These are phyloP conservation scores for Rhizopus stolonifer DNA, from an alignment of 371 early-diverging fungal genomes.

Conservation along the genomic window DNA sequence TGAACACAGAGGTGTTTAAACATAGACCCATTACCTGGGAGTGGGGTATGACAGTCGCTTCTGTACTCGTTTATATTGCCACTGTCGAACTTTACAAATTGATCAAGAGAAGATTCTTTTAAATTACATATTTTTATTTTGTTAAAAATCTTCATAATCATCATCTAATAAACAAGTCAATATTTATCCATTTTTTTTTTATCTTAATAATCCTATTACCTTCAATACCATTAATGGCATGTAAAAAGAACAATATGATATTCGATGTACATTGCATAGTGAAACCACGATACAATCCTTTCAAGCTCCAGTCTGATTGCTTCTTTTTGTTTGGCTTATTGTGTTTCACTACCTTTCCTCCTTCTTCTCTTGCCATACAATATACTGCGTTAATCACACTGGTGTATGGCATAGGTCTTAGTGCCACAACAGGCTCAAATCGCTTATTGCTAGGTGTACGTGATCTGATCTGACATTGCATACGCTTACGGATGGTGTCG, in stretches of 20 bases:
- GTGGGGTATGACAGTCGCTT: conserved; percentile 70
- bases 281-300: conserved; percentile 80
- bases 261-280: conserved; percentile 68
- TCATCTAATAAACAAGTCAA: neutral
- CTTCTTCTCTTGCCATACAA: conserved; percentile 86
- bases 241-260: conserved; percentile 60
- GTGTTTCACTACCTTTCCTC: conserved; percentile 36
- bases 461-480: conserved; percentile 77
- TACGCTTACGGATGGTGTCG: conserved; percentile 84
- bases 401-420: conserved; percentile 81
- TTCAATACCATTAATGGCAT: conserved; percentile 56
- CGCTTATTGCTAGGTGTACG: conserved; percentile 51
- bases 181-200: neutral
- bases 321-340: conserved; percentile 23
- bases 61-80: conserved; percentile 56
- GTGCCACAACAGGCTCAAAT: conserved; percentile 75
- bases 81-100: conserved; percentile 60
- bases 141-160: conserved; percentile 8
- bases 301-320: conserved; percentile 56
- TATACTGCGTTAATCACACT: conserved; percentile 79
- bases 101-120: conserved; percentile 32
- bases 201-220: conserved; percentile 42
- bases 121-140: neutral
- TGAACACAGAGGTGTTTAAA: conserved; percentile 70
- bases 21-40: conserved; percentile 71